Conservation (phyloP, 352 stramenopile species). For the Aphanomyces cochlioides region DNA sequence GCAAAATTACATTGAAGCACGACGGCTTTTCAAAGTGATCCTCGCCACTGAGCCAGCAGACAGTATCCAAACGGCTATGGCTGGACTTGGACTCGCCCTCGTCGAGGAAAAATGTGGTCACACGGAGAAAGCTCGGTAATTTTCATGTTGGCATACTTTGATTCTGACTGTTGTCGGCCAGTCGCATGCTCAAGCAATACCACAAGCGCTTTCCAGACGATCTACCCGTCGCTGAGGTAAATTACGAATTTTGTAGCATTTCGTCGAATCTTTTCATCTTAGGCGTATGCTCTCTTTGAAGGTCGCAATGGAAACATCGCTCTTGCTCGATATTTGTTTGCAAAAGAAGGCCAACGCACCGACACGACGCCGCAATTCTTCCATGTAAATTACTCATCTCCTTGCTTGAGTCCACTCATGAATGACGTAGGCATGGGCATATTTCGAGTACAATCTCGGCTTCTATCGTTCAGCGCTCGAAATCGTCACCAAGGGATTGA, state of each 20-base stretch:
- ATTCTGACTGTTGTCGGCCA: background rate
- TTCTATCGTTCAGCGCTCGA: constrained; percentile 70
- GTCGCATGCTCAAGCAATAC: constrained; percentile 48
- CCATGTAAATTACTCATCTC: constrained; percentile 39
- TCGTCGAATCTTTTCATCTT: constrained; percentile 36
- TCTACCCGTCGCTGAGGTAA: constrained; percentile 37
- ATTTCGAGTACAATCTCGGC: constrained; percentile 74
- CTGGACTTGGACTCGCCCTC: constrained; percentile 67
- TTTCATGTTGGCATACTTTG: background rate
- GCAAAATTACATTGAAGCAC: constrained; percentile 69
- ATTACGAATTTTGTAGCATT: background rate
- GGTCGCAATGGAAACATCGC: constrained; percentile 57
- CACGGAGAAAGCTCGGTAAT: constrained; percentile 49
- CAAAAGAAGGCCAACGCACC: constrained; percentile 44
- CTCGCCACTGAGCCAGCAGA: constrained; percentile 58
- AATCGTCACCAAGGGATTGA: constrained; percentile 59
- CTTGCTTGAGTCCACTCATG: background rate
- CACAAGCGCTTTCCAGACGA: constrained; percentile 53
- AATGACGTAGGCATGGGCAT: constrained; percentile 49
- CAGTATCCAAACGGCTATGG: constrained; percentile 46
- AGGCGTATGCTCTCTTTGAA: constrained; percentile 74
- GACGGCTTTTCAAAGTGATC: constrained; percentile 78
- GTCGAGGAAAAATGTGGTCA: constrained; percentile 60
- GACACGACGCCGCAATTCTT: constrained; percentile 70
- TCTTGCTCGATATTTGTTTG: constrained; percentile 64